A percentile compares a stretch with the other conserved stretches of the same genome.
phyloP scores from a whole-genome alignment of 495 filamentous ascomycete species.

The Xylaria telfairii region DNA sequence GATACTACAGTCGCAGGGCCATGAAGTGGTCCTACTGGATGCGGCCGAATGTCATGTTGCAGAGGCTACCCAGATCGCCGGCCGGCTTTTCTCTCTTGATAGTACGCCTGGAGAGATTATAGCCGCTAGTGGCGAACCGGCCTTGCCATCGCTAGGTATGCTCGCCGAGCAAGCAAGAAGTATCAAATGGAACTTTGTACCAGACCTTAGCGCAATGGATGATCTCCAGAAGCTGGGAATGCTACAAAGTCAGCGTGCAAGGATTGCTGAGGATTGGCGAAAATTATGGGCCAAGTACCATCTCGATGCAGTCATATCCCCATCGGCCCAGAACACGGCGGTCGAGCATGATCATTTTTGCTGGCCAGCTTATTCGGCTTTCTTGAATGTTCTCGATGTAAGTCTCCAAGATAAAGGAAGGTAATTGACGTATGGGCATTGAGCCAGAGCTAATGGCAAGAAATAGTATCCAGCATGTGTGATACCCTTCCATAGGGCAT shows the following conservation, averaged over 20 bases:
- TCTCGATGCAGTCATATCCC: slow-evolving; percentile 55
- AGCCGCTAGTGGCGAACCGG: slow-evolving; percentile 3
- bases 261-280: slow-evolving; percentile 29
- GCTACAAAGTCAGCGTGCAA: slow-evolving; percentile 2
- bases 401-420: slow-evolving; percentile 31
- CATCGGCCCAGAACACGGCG: slow-evolving; percentile 55
- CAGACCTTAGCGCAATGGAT: not conserved
- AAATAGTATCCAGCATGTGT: slow-evolving; percentile 44
- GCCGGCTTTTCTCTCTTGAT: slow-evolving; percentile 33
- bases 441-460: not conserved
- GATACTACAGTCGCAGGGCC: slow-evolving; percentile 47
- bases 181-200: slow-evolving; percentile 6
- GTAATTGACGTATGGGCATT: not conserved
- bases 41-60: slow-evolving; percentile 27
- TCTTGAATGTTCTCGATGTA: slow-evolving; percentile 61
- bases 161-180: not conserved
- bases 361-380: slow-evolving; percentile 52
- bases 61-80: slow-evolving; percentile 31
- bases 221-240: not conserved
- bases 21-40: slow-evolving; percentile 52
- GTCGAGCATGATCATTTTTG: slow-evolving; percentile 56
- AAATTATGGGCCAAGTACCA: slow-evolving; percentile 43
- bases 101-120: slow-evolving; percentile 28
- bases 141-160: not conserved
- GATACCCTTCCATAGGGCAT: slow-evolving; percentile 37